Evolutionary conservation across 108 stramenopile species (phyloP).

Genomic region (Nannochloropsis oceanica): DNA sequence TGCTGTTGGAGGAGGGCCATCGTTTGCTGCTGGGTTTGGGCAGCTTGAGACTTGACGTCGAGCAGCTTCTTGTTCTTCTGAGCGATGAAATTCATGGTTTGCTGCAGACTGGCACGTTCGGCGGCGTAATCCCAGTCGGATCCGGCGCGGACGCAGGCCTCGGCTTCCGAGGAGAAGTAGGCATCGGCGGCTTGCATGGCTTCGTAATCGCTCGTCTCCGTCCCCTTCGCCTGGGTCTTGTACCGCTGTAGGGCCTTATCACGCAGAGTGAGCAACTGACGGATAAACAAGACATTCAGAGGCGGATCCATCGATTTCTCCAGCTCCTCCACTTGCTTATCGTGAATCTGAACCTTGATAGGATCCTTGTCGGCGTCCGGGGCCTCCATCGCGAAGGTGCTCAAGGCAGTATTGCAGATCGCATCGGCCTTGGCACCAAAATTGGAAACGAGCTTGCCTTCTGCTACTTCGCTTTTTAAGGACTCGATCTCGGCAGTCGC

Average conservation of each 20-base stretch:
- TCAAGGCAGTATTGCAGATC: conserved; percentile 60
- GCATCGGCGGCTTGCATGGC: conserved; percentile 82
- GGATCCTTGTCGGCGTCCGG: conserved; percentile 55
- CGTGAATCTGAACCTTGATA: conserved; percentile 53
- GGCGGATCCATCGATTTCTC: conserved; percentile 71
- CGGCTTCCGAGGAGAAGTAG: conserved; percentile 61
- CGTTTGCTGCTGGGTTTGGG: conserved; percentile 67
- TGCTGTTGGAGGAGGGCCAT: conserved; percentile 86
- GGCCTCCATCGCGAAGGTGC: conserved; percentile 55
- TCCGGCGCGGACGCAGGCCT: conserved; percentile 58
- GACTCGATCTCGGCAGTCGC: conserved; percentile 31
- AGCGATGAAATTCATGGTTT: conserved; percentile 69
- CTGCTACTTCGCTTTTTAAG: conserved; percentile 51
- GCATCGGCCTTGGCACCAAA: conserved; percentile 69
- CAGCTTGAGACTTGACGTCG: conserved; percentile 57
- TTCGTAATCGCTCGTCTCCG: conserved; percentile 74
- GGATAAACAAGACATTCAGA: conserved; percentile 71
- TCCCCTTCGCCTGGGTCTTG: conserved; percentile 51
- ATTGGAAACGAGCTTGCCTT: conserved; percentile 46
- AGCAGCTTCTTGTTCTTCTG: conserved; percentile 53
- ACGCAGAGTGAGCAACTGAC: conserved; percentile 61
- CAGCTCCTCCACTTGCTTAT: conserved; percentile 57
- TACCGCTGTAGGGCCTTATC: conserved; percentile 69
- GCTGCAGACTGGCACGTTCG: conserved; percentile 47
- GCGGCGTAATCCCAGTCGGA: conserved; percentile 66